Conservation (phyloP, 2,329 filamentous ascomycete genomes). For the Aspergillus flavus region DNA sequence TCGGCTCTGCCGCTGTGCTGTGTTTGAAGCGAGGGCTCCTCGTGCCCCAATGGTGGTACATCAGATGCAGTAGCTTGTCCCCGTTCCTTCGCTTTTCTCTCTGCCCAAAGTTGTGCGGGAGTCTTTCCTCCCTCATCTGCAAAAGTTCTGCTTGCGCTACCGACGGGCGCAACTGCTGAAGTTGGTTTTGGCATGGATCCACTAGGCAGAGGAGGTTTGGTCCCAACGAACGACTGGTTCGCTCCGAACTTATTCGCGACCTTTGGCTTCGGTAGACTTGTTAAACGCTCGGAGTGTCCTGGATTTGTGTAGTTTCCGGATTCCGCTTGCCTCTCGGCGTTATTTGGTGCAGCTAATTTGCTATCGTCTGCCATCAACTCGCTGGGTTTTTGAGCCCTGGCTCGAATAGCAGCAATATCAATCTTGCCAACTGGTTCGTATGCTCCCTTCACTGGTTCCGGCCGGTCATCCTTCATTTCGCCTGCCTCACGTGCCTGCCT, state of each 20-base stretch:
- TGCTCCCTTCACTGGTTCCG: conserved; percentile 82
- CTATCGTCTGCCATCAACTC: conserved; percentile 29
- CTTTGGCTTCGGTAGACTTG: conserved; percentile 89
- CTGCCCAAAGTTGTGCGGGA: conserved; percentile 93
- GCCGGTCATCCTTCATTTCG: conserved; percentile 68
- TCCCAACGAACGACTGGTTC: conserved; percentile 76
- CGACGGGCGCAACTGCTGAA: conserved; percentile 62
- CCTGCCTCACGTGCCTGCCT: conserved; percentile 67
- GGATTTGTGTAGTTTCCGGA: conserved; percentile 80
- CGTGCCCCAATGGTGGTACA: conserved; percentile 42
- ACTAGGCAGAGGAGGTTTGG: conserved; percentile 81
- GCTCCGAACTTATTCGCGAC: conserved; percentile 83
- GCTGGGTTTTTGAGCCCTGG: conserved; percentile 71
- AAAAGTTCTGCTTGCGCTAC: conserved; percentile 86
- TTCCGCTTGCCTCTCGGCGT: conserved; percentile 59
- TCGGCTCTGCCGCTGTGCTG: conserved; percentile 74
- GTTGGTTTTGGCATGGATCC: conserved; percentile 65
- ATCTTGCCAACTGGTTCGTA: conserved; percentile 97
- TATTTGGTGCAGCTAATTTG: conserved; percentile 50
- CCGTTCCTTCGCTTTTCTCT: conserved; percentile 87
- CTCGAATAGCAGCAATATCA: conserved; percentile 90
- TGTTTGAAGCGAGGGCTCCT: conserved; percentile 59
- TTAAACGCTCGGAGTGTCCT: conserved; percentile 73
- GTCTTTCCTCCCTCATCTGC: conserved; percentile 95
- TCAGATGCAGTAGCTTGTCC: conserved; percentile 54